These are phyloP conservation scores for Fusarium avenaceum DNA, from an alignment of 2,329 filamentous ascomycete species.

Conservation along the genomic window DNA sequence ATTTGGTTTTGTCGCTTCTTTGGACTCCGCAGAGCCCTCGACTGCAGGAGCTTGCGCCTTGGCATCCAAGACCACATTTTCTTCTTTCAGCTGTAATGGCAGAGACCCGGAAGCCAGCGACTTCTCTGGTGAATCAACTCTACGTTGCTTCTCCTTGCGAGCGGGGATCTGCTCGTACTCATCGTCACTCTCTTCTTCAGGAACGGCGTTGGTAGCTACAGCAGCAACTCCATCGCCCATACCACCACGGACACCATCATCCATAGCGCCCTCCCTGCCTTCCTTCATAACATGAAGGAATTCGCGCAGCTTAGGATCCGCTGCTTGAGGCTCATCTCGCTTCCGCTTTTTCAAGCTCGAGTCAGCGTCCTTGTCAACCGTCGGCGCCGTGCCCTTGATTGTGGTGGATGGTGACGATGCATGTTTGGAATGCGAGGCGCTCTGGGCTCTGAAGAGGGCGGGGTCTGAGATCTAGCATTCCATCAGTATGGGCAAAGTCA, in stretches of 20 bases:
- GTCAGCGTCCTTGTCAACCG: slow-evolving; percentile 54
- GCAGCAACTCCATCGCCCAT: slow-evolving; percentile 38
- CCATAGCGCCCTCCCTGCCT: slow-evolving; percentile 53
- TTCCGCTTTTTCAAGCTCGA: slow-evolving; percentile 77
- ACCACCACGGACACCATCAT: slow-evolving; percentile 49
- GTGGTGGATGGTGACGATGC: slow-evolving; percentile 34
- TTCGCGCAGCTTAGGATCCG: slow-evolving; percentile 86
- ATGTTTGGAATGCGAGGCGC: slow-evolving; percentile 45
- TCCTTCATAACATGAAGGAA: slow-evolving; percentile 86
- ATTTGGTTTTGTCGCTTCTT: slow-evolving; percentile 41
- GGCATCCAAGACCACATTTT: slow-evolving; percentile 23
- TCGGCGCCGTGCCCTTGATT: slow-evolving; percentile 35
- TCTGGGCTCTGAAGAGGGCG: slow-evolving; percentile 51
- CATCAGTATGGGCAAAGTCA: slow-evolving; percentile 50
- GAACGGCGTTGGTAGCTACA: slow-evolving; percentile 55
- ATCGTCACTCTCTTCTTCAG: slow-evolving; percentile 75
- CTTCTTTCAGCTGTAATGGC: slow-evolving; percentile 40
- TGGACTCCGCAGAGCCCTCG: slow-evolving; percentile 40
- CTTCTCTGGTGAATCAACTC: slow-evolving; percentile 49
- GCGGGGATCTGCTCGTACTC: slow-evolving; percentile 78
- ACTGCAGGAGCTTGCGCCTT: slow-evolving; percentile 32
- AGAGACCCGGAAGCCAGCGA: slow-evolving; percentile 34
- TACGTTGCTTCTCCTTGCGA: slow-evolving; percentile 63
- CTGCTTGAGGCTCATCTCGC: slow-evolving; percentile 68
- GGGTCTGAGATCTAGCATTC: slow-evolving; percentile 63